Evolutionary conservation across 257 asterid genomes (phyloP).

Genomic region (Solanum medicagineum): DNA sequence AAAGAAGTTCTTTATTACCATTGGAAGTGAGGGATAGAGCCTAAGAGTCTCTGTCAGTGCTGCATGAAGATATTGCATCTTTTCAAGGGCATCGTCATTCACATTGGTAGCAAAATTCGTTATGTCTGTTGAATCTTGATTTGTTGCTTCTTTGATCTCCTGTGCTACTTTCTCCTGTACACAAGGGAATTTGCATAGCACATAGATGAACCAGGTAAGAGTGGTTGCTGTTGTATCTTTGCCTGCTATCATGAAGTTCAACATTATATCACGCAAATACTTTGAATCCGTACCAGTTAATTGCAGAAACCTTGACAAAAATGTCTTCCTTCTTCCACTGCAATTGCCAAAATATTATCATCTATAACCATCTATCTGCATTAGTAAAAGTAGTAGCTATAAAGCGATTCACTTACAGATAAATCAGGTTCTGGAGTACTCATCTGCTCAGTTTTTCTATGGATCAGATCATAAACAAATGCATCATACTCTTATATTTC

Average conservation of each 20-base stretch:
- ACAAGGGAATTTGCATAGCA: slow-evolving; percentile 36
- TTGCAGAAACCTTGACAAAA: slow-evolving; percentile 38
- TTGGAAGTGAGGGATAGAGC: slow-evolving; percentile 53
- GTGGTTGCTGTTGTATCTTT: slow-evolving; percentile 47
- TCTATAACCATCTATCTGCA: neutral
- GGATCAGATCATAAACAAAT: slow-evolving; percentile 36
- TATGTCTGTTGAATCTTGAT: neutral
- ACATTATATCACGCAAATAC: slow-evolving; percentile 39
- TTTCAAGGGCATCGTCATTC: slow-evolving; percentile 36
- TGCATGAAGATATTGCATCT: slow-evolving; percentile 17
- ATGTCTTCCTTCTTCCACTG: slow-evolving; percentile 39
- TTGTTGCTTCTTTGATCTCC: slow-evolving; percentile 27
- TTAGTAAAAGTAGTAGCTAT: neutral
- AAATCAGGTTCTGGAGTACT: neutral
- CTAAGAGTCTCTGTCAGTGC: slow-evolving; percentile 42
- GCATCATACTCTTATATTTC: slow-evolving; percentile 18
- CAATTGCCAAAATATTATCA: neutral
- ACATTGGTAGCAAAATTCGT: slow-evolving; percentile 16
- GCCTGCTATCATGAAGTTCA: slow-evolving; percentile 44
- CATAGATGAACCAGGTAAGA: slow-evolving; percentile 52
- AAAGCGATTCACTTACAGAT: slow-evolving; percentile 8
- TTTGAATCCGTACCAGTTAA: slow-evolving; percentile 16
- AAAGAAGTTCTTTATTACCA: slow-evolving; percentile 17
- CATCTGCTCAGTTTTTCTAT: slow-evolving; percentile 30
- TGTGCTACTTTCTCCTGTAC: slow-evolving; percentile 35